These are phyloP conservation scores for Mrakia blollopis DNA, from an alignment of 768 basidiomycete species.

Conservation along the genomic window DNA sequence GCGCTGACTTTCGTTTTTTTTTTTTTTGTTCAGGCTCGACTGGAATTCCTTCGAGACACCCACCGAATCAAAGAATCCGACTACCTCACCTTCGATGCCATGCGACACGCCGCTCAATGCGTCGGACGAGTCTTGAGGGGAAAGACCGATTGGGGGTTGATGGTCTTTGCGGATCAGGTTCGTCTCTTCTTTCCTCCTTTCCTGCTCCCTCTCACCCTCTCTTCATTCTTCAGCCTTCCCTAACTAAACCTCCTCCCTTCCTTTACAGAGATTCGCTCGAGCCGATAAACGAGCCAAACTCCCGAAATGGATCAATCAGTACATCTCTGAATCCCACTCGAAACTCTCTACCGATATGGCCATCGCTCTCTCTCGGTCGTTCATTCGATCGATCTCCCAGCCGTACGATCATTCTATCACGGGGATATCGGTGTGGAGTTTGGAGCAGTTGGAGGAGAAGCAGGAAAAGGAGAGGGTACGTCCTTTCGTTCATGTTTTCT, in stretches of 20 bases:
- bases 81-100: slow-evolving; percentile 97
- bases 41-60: slow-evolving; percentile 96
- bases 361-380: slow-evolving; percentile 83
- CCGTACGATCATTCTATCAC: slow-evolving; percentile 95
- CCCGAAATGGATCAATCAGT: slow-evolving; percentile 98
- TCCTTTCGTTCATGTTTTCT: not conserved
- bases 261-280: slow-evolving; percentile 41
- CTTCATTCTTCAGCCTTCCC: not conserved
- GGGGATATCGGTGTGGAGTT: slow-evolving; percentile 87
- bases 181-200: slow-evolving; percentile 28
- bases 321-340: slow-evolving; percentile 95
- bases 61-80: slow-evolving; percentile 98
- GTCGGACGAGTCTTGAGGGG: slow-evolving; percentile 95
- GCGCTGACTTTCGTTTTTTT: not conserved
- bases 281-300: slow-evolving; percentile 69
- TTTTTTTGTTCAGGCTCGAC: slow-evolving; percentile 55
- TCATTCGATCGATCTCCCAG: slow-evolving; percentile 98
- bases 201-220: slow-evolving; percentile 23
- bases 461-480: slow-evolving; percentile 50
- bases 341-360: slow-evolving; percentile 99
- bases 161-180: slow-evolving; percentile 99
- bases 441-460: slow-evolving; percentile 79
- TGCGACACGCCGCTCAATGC: slow-evolving; percentile 98
- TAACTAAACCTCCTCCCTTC: slow-evolving; percentile 21
- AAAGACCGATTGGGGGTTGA: slow-evolving; percentile 98